These are phyloP conservation scores for Fusarium solani-melongenae DNA, from an alignment of 2,329 filamentous ascomycete species.

Conservation along the genomic window DNA sequence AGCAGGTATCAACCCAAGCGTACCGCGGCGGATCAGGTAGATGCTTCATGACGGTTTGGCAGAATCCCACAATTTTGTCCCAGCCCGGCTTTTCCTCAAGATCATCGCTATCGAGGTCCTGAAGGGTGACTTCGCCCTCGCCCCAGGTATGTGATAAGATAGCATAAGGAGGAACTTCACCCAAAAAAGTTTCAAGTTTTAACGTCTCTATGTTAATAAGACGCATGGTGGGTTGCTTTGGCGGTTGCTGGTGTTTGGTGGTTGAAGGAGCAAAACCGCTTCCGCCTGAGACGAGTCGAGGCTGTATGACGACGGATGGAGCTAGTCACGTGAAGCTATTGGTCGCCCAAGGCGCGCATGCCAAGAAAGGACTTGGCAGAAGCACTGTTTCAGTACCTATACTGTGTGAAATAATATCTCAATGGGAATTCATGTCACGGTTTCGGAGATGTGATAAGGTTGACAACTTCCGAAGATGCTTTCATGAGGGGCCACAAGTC, in stretches of 20 bases:
- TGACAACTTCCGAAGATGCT: background rate
- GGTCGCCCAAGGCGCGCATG: background rate
- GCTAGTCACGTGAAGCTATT: background rate
- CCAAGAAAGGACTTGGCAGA: background rate
- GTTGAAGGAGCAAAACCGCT: background rate
- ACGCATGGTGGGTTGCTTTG: conserved; percentile 3
- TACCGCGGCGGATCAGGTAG: conserved; percentile 7
- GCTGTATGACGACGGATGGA: background rate
- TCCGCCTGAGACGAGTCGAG: background rate
- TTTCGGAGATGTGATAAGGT: background rate
- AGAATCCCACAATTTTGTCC: conserved; percentile 25
- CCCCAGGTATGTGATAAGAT: conserved; percentile 29
- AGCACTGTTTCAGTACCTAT: background rate
- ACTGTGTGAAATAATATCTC: background rate
- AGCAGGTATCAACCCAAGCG: conserved; percentile 26
- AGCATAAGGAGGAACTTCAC: conserved; percentile 18
- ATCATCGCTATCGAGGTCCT: conserved; percentile 11
- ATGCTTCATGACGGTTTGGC: background rate
- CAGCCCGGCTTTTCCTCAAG: conserved; percentile 11
- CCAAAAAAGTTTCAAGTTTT: conserved; percentile 10
- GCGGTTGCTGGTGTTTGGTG: background rate
- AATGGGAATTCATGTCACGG: background rate
- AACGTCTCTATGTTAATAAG: conserved; percentile 21
- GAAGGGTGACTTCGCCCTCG: conserved; percentile 12
- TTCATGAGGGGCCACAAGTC: background rate